Base-by-base conservation (phyloP, 108 stramenopile genomes). In the Schizochytrium sp. region DNA sequence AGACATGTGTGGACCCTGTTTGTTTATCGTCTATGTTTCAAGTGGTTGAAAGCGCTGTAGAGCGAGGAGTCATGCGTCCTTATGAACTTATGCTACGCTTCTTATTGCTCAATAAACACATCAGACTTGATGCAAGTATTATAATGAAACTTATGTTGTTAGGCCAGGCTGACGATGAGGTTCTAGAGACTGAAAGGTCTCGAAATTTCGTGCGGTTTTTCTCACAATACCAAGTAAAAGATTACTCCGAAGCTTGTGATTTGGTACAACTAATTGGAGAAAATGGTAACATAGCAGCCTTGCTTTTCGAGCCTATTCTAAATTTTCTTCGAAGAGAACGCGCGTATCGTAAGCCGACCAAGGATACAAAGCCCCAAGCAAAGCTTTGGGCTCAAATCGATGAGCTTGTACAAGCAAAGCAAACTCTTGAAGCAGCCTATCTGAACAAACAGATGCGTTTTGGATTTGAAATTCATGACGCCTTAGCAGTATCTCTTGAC, bases 401-500 rank as follows among this genome's bases (percentile, higher is more conserved):
- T 15, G 19, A 69, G 64, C 64, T 69, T 15, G 64, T 44, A 15
- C 12, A 38, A 15, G 2, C 64, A 69, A 7, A 3, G 64, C 64
- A 44, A 1, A 15, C 64, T 12, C 76, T 83, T 55, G 76, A 83
- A 42, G 10, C 53, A 5, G 47, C 76, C 12, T 83, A 83, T 55
- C 28, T 83, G 15, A 55, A 38, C 76, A 83, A 83, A 40, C 50
- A 83, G 76, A 83, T 83, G 28, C 45, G 53, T 5, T 55, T 55
- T 40, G 76, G 76, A 1, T 83, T 83, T 42, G 76, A 55, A 28
- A 83, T 83, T 47, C 76, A 55, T 40, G 76, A 83, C 44, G 15
- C 28, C 19, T 15, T 44, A 17, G 50, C 5, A n/a, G 55, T 17
- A 10, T 55, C 50, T 47, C 49, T 47, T n/a, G 15, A 15, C 41